A percentile compares a stretch with the other conserved stretches of the same genome.
Evolutionary conservation across 768 basidiomycete genomes (phyloP).

Genomic region (Suillus americanus): DNA sequence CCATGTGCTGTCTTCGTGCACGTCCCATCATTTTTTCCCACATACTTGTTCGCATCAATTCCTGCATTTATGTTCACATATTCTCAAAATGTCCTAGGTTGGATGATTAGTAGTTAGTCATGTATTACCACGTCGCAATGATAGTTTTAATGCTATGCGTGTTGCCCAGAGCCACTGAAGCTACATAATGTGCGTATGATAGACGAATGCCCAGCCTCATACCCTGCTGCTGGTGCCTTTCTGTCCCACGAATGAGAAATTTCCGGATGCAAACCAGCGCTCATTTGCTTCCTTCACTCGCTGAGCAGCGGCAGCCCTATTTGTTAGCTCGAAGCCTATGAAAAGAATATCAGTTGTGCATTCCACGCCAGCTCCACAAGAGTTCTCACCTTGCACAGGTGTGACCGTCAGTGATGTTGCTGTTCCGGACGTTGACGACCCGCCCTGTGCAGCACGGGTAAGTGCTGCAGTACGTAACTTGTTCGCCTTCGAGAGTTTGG

Average conservation of each 20-base stretch:
- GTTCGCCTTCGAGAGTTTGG: constrained; percentile 94
- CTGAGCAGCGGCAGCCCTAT: constrained; percentile 81
- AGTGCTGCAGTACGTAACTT: constrained; percentile 86
- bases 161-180: neutral
- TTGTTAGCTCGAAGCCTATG: constrained; percentile 90
- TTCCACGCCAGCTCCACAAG: neutral
- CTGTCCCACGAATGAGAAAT: constrained; percentile 74
- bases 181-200: neutral
- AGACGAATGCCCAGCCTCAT: constrained; percentile 14
- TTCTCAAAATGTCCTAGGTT: constrained; percentile 12
- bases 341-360: constrained; percentile 16
- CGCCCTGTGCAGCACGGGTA: constrained; percentile 64
- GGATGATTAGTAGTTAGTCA: neutral
- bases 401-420: constrained; percentile 93
- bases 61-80: constrained; percentile 22
- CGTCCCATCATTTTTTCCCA: constrained; percentile 5
- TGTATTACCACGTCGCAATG: constrained; percentile 11
- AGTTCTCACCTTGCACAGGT: constrained; percentile 80
- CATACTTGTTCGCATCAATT: constrained; percentile 1
- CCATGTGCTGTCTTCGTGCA: neutral
- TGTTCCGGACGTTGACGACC: constrained; percentile 68
- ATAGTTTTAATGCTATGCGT: constrained; percentile 4
- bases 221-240: constrained; percentile 36
- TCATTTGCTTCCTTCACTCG: constrained; percentile 96
- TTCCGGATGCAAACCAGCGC: constrained; percentile 90